Conservation (phyloP, 352 stramenopile species). For the Phytopythium ostracodes region DNA sequence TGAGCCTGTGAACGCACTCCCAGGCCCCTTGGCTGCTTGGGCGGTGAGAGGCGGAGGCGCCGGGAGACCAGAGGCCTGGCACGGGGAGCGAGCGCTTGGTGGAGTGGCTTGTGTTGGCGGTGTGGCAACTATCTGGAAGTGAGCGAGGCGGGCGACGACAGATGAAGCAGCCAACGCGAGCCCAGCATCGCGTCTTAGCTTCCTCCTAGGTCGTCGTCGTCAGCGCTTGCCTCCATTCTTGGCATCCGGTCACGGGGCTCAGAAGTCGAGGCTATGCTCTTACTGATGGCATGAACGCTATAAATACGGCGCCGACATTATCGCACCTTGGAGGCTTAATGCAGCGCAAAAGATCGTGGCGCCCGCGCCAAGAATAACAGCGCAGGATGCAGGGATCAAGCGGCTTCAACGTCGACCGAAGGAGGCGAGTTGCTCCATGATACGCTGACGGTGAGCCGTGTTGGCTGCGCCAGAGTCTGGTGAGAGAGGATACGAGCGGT, state of each 20-base stretch:
- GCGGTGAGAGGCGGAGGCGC: neutral
- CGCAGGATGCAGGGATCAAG: neutral
- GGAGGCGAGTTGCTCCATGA: too few relatives aligned
- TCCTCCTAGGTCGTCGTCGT: neutral
- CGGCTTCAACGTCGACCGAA: neutral
- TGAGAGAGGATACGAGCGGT: neutral
- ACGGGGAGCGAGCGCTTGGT: neutral
- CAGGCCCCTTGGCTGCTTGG: too few relatives aligned
- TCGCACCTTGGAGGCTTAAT: neutral
- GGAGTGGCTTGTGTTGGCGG: neutral
- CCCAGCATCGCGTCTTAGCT: neutral
- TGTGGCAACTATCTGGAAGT: constrained; percentile 5
- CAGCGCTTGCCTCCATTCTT: constrained; percentile 2
- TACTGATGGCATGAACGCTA: neutral
- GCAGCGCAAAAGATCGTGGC: neutral
- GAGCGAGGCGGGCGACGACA: neutral
- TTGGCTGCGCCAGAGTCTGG: neutral
- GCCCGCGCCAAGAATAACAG: neutral
- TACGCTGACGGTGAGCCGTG: neutral
- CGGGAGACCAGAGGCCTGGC: neutral
- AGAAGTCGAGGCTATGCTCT: neutral
- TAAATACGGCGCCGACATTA: neutral
- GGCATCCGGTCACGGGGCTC: neutral
- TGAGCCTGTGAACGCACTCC: too few relatives aligned
- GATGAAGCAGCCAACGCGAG: neutral